Percentiles rank a stretch among this genome's conserved stretches.
Conservation (phyloP, 2,329 filamentous ascomycete genomes). For the Arachnopeziza araneosa region DNA sequence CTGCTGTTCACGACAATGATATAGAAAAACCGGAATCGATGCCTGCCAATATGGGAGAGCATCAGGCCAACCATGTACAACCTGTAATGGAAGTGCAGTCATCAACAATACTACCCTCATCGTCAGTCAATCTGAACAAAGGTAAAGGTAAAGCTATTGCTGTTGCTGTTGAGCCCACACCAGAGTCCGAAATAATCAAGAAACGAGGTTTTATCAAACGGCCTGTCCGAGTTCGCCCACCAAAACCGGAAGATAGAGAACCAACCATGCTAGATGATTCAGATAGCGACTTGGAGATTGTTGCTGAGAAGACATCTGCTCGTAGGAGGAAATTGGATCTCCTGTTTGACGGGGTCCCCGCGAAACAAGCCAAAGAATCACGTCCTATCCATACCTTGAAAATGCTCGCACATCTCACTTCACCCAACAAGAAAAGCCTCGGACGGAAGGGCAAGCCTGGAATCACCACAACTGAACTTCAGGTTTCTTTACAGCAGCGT, state of each 20-base stretch:
- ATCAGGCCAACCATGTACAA: neutral
- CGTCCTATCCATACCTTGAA: conserved; percentile 63
- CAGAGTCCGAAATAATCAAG: conserved; percentile 9
- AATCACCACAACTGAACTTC: conserved; percentile 67
- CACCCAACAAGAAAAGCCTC: conserved; percentile 49
- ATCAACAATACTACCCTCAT: conserved; percentile 10
- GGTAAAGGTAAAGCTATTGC: conserved; percentile 54
- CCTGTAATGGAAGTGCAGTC: neutral
- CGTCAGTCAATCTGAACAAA: conserved; percentile 40
- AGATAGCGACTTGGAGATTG: conserved; percentile 40
- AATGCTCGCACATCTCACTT: conserved; percentile 66
- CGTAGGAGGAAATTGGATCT: conserved; percentile 47
- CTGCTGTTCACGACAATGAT: conserved; percentile 23
- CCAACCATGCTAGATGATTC: conserved; percentile 35
- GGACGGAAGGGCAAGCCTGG: conserved; percentile 41
- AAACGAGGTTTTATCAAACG: conserved; percentile 3
- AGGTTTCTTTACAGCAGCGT: conserved; percentile 60
- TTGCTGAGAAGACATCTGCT: conserved; percentile 25
- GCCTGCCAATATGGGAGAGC: neutral
- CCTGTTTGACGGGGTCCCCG: conserved; percentile 67
- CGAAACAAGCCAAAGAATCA: conserved; percentile 56
- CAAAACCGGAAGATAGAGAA: conserved; percentile 33
- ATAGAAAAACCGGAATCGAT: conserved; percentile 25
- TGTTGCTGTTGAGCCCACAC: conserved; percentile 26
- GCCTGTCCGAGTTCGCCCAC: conserved; percentile 35